Base-by-base conservation (phyloP, 1,139 yeast genomes). In the Geotrichum klebahnii region DNA sequence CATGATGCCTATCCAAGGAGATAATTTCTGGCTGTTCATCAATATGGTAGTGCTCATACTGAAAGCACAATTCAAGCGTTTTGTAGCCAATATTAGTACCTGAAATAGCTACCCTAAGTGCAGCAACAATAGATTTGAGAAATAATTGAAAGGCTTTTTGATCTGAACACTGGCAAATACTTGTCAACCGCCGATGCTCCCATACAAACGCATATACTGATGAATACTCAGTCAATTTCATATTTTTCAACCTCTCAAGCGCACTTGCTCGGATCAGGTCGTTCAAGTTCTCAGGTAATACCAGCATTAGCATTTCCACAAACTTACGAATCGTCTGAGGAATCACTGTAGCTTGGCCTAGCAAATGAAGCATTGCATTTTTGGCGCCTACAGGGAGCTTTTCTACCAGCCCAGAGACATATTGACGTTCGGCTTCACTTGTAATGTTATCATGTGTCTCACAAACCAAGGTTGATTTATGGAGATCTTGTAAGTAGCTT, bases 271-370 rank as follows among this genome's bases (percentile, higher is more conserved):
- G 38, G 38, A 34, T 34, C n/a, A 34, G 22, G 10, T 34, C 20
- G 20, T 17, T 12, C n/a, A 34, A 23, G 38, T 34, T 34, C 5
- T 14, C 20, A 5, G 38, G 38, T 4, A 34, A 12, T 5, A 19
- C 38, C 5, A 34, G 38, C 38, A 34, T 14, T n/a, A 34, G 38
- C 38, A 34, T 34, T 17, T 34, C 38, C 38, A 34, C 10, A 23
- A 34, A 16, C 20, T 19, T 6, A 23, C 5, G 19, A 17, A 34
- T 23, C 5, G 22, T 34, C 19, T n/a, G 38, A 32, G 4, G 9
- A n/a, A 5, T 32, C 16, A 9, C 31, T 9, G 31, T 28, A 12
- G 31, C 31, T 9, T 28, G 31, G 23, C 22, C 22, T 12, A 3
- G 9, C 38, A 34, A n/a, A 14, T 34, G 23, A 8, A 8, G 38